A percentile compares a stretch with the other conserved stretches of the same genome.
phyloP scores from a whole-genome alignment of 441 rosid genomes.

The Geranium incanum region DNA sequence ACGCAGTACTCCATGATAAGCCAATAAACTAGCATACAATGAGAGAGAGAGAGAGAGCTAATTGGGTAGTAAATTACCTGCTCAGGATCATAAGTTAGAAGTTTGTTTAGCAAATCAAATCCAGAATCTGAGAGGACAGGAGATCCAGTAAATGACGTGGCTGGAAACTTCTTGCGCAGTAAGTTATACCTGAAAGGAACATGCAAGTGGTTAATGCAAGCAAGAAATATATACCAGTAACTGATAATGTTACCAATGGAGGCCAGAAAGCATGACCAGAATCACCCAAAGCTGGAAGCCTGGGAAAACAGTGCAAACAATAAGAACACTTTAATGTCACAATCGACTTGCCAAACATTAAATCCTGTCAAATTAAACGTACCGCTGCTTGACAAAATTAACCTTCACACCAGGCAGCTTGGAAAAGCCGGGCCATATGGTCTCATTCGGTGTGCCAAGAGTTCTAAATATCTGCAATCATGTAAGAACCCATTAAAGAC shows the following conservation, averaged over 20 bases:
- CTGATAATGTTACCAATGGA: conserved; percentile 51
- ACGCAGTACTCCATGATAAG: conserved; percentile 17
- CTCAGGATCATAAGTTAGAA: conserved; percentile 92
- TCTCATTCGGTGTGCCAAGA: conserved; percentile 92
- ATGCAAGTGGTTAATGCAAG: conserved; percentile 39
- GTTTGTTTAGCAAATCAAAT: conserved; percentile 86
- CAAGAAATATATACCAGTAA: conserved; percentile 25
- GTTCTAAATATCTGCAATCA: conserved; percentile 65
- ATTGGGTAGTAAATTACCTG: conserved; percentile 43
- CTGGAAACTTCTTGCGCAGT: conserved; percentile 91
- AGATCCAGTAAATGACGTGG: conserved; percentile 91
- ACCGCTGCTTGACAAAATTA: conserved; percentile 97
- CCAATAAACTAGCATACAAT: background rate
- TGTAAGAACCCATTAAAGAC: conserved; percentile 13
- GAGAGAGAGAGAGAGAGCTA: background rate
- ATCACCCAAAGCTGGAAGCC: conserved; percentile 89
- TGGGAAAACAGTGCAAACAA: conserved; percentile 65
- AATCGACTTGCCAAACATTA: conserved; percentile 20
- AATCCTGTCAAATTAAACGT: conserved; percentile 33
- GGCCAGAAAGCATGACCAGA: conserved; percentile 60
- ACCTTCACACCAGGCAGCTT: conserved; percentile 92
- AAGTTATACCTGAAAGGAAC: conserved; percentile 83
- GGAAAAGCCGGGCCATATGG: conserved; percentile 92
- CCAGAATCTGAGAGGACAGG: conserved; percentile 97
- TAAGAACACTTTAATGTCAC: conserved; percentile 34